Percentiles rank a stretch among this genome's conserved stretches.
Conservation (phyloP, 305 asterid species). For the Fraxinus sp. region DNA sequence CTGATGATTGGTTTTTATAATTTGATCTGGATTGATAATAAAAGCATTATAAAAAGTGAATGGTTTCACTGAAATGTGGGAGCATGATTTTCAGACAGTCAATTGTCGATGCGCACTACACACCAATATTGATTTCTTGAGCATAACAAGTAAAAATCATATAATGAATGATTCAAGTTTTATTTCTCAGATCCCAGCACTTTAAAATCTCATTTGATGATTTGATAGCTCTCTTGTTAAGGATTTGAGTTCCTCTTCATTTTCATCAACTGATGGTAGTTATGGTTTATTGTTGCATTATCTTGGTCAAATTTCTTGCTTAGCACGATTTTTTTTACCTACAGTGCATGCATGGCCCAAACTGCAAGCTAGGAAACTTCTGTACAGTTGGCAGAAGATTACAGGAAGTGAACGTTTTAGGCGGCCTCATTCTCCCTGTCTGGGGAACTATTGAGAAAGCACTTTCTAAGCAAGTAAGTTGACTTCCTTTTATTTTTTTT, state of each 20-base stretch:
- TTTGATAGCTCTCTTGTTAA: not conserved
- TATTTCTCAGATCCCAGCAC: not conserved
- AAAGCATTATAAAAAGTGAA: not conserved
- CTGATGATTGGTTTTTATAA: not conserved
- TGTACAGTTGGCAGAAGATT: conserved; percentile 91
- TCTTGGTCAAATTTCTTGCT: not conserved
- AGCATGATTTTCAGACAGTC: not conserved
- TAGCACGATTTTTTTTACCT: conserved; percentile 34
- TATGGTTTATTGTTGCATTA: conserved; percentile 15
- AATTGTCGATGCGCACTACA: not conserved
- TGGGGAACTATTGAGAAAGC: conserved; percentile 98
- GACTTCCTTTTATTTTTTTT: not conserved
- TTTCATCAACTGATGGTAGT: not conserved
- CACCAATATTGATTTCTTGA: not conserved
- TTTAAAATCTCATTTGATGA: not conserved
- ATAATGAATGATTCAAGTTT: not conserved
- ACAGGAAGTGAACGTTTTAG: conserved; percentile 91
- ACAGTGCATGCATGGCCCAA: conserved; percentile 99
- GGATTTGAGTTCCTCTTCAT: not conserved
- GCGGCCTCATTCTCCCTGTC: conserved; percentile 96
- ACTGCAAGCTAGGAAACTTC: conserved; percentile 75
- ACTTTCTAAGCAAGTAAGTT: conserved; percentile 78
- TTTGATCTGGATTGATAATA: not conserved
- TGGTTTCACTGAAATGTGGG: conserved; percentile 1
- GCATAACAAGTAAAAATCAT: not conserved